Evolutionary conservation across 495 filamentous ascomycete genomes (phyloP), one percentile per base, ranked within the genome.

Genomic region (Jackrogersella minutella): DNA sequence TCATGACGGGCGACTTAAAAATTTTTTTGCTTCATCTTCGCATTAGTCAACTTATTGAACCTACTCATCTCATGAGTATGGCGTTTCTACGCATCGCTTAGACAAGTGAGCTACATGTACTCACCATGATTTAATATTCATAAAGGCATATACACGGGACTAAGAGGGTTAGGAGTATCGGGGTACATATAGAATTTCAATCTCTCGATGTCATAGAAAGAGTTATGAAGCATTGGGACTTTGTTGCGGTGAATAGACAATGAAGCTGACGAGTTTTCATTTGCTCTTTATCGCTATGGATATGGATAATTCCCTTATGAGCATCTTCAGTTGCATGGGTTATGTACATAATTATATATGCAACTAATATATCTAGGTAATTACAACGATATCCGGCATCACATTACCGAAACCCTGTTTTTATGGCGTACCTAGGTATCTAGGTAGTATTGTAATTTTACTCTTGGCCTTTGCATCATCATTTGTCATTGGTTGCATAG

Each of bases 371-470:
- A 19, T 13, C 16, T n/a, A n/a, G n/a, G n/a, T n/a, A 16, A 19
- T 16, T 57, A 57, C 16, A 49, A 30, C 26, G 7, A 7, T n/a
- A n/a, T n/a, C n/a, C n/a, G 26, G 26, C 26, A 30, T 30, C 7
- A 30, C 26, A n/a, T n/a, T n/a, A n/a, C n/a, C n/a, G n/a, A n/a
- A n/a, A n/a, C n/a, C n/a, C n/a, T n/a, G n/a, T n/a, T 43, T 43
- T 8, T 43, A 22, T 43, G 22, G 13, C 11, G 17, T 22, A 34
- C 37, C n/a, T n/a, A n/a, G n/a, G n/a, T n/a, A n/a, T n/a, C n/a
- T n/a, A n/a, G n/a, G 50, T 62, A 26, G 50, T 17, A 62, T 46
- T 37, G 21, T 47, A 54, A 62, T 62, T 14, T 62, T 39, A 62
- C 9, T 41, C 24, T 22, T 21, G 44, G 43, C 56, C n/a, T n/a